Conservation (phyloP, 768 basidiomycete species). For the Naganishia vishniacii region DNA sequence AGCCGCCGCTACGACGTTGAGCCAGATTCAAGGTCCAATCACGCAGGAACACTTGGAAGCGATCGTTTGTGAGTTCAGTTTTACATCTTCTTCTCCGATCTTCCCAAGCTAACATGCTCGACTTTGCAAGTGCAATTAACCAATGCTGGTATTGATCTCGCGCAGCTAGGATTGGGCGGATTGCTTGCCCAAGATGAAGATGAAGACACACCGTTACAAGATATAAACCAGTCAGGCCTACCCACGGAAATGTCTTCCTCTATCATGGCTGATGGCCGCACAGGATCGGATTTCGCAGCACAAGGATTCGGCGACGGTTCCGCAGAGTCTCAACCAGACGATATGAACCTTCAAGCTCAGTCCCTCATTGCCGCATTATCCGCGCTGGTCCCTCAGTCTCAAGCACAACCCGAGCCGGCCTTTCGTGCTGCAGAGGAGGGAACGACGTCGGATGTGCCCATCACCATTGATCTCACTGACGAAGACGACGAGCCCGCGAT, state of each 20-base stretch:
- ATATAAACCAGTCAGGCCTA: neutral
- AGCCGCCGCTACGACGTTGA: conserved; percentile 7
- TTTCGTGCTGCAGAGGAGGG: neutral
- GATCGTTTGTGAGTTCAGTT: conserved; percentile 13
- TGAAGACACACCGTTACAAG: neutral
- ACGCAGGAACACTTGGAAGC: conserved; percentile 16
- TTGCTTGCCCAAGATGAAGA: conserved; percentile 15
- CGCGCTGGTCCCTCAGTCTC: conserved; percentile 3
- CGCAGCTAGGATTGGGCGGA: conserved; percentile 1
- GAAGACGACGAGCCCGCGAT: neutral
- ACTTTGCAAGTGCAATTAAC: conserved; percentile 5
- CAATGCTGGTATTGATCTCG: conserved; percentile 12
- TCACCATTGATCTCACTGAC: conserved; percentile 12
- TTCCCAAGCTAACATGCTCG: neutral
- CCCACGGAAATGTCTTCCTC: neutral
- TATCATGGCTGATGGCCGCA: no score
- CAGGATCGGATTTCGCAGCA: neutral
- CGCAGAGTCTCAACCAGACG: conserved; percentile 5
- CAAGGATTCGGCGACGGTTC: neutral
- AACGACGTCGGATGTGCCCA: neutral
- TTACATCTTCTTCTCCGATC: no score
- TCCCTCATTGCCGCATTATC: conserved; percentile 14
- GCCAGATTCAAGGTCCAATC: conserved; percentile 10
- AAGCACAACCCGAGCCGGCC: neutral
- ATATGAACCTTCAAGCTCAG: conserved; percentile 20